Evolutionary conservation across 2,329 filamentous ascomycete genomes (phyloP).

Genomic region (Biscogniauxia sp.): DNA sequence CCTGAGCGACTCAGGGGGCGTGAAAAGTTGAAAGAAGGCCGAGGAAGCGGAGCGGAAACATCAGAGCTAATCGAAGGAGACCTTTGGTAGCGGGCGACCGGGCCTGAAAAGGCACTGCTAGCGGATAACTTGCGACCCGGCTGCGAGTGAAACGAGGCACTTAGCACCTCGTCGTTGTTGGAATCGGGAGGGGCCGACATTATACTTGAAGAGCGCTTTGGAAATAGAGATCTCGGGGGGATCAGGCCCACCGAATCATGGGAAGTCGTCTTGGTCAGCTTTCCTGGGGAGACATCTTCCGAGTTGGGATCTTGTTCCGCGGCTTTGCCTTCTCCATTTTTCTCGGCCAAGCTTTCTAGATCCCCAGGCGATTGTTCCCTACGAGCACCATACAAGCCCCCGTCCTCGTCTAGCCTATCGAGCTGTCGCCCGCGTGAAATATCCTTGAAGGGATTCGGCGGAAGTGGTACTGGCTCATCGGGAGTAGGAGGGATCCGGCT

Average conservation of each 20-base stretch:
- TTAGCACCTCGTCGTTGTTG: slow-evolving; percentile 68
- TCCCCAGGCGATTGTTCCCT: slow-evolving; percentile 58
- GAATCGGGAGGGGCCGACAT: slow-evolving; percentile 63
- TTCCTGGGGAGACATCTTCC: slow-evolving; percentile 44
- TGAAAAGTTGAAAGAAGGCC: slow-evolving; percentile 90
- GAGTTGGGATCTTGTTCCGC: slow-evolving; percentile 34
- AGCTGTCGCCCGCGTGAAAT: slow-evolving; percentile 40
- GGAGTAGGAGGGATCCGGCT: slow-evolving; percentile 58
- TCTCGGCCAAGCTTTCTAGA: slow-evolving; percentile 37
- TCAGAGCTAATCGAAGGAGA: slow-evolving; percentile 87
- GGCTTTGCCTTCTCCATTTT: slow-evolving; percentile 7
- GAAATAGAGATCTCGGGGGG: slow-evolving; percentile 49
- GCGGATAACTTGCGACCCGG: slow-evolving; percentile 76
- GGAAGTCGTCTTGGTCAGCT: slow-evolving; percentile 40
- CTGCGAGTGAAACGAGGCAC: slow-evolving; percentile 58
- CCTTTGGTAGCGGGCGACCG: slow-evolving; percentile 58
- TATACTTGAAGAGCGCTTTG: slow-evolving; percentile 57
- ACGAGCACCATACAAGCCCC: slow-evolving; percentile 50
- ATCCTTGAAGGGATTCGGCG: slow-evolving; percentile 41
- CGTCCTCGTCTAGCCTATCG: slow-evolving; percentile 38
- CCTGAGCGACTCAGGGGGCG: slow-evolving; percentile 77
- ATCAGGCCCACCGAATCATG: slow-evolving; percentile 52
- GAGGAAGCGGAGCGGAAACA: slow-evolving; percentile 64
- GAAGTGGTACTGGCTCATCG: slow-evolving; percentile 46
- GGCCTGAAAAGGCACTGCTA: slow-evolving; percentile 50